Evolutionary conservation across 176 grass and related monocot genomes (phyloP).

Genomic region (Stipa capillata): DNA sequence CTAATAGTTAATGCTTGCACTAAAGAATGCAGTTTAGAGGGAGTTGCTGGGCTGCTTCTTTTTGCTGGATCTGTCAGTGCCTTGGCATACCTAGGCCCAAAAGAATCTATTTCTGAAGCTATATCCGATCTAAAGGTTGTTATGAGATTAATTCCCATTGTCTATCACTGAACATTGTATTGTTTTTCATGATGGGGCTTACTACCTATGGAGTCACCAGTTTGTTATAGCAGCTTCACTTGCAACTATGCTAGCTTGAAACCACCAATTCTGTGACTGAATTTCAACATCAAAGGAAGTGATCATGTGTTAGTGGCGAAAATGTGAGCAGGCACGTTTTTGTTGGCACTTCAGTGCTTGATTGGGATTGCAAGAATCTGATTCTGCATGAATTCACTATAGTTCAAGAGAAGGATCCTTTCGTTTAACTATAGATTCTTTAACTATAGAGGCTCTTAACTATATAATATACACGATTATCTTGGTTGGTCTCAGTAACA

Average conservation of each 20-base stretch:
- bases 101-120: slow-evolving; percentile 78
- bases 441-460: not conserved
- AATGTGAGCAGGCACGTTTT: not conserved
- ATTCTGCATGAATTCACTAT: not conserved
- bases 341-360: not conserved
- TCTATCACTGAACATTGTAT: not conserved
- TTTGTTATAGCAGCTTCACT: not conserved
- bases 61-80: slow-evolving; percentile 66
- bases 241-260: not conserved
- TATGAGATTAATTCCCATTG: slow-evolving; percentile 5
- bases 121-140: slow-evolving; percentile 92
- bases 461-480: not conserved
- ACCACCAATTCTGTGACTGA: not conserved
- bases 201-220: not conserved
- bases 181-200: not conserved
- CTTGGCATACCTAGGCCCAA: slow-evolving; percentile 64
- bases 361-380: not conserved
- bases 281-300: not conserved
- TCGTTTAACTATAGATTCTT: slow-evolving; percentile 1
- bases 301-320: not conserved
- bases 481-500: not conserved
- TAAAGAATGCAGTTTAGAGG: slow-evolving; percentile 80
- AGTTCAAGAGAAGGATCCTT: not conserved
- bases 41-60: slow-evolving; percentile 60
- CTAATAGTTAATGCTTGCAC: slow-evolving; percentile 33